These are phyloP conservation scores for Lonicera japonica DNA, from an alignment of 129 eudicot species.

Conservation along the genomic window DNA sequence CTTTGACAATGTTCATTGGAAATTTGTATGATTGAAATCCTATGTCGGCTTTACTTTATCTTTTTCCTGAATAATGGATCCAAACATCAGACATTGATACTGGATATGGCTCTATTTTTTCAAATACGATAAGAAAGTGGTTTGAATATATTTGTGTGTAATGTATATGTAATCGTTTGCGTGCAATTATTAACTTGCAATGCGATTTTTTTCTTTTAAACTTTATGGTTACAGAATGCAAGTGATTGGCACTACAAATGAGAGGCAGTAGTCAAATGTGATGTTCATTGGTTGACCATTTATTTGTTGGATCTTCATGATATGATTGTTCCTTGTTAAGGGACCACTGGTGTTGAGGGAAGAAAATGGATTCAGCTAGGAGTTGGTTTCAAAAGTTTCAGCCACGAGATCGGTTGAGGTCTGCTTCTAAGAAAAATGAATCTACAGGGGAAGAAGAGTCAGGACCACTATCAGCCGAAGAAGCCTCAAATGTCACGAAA, in stretches of 20 bases:
- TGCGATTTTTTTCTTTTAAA: background rate
- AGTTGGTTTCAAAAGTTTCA: constrained; percentile 78
- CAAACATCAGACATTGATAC: background rate
- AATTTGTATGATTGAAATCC: background rate
- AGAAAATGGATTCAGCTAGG: constrained; percentile 71
- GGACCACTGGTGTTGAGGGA: constrained; percentile 26
- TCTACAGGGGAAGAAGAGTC: constrained; percentile 52
- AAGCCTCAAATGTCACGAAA: constrained; percentile 71
- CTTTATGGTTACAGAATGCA: background rate
- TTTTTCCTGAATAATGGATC: background rate
- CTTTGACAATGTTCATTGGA: too few species aligned
- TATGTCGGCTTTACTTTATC: background rate
- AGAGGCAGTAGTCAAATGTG: background rate
- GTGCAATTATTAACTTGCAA: background rate
- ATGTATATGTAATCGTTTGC: background rate
- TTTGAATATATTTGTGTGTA: background rate
- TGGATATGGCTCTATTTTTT: background rate
- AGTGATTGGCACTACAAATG: background rate
- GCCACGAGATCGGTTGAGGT: constrained; percentile 55
- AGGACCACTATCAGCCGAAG: constrained; percentile 48
- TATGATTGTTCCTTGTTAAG: constrained; percentile 21
- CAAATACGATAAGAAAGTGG: background rate
- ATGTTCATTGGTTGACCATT: background rate
- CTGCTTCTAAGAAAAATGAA: constrained; percentile 49
- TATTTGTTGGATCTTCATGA: constrained; percentile 6